phyloP scores from a whole-genome alignment of 1,284 basidiomycete species.

The Heterobasidion occidentale region DNA sequence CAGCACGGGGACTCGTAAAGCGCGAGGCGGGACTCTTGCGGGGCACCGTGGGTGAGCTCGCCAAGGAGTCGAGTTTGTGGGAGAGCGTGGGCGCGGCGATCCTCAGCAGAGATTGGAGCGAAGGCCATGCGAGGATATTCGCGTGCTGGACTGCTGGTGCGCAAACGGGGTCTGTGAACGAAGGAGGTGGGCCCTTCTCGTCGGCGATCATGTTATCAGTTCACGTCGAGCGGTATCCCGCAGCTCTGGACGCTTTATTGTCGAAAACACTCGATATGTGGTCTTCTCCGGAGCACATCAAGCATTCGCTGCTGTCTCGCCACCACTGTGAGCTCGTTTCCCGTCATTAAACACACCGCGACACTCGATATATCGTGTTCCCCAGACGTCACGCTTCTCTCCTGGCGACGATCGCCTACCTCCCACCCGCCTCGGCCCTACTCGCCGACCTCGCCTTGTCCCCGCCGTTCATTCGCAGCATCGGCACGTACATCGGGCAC shows the following conservation, averaged over 20 bases:
- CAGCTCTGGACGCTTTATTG: constrained; percentile 44
- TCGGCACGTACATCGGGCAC: constrained; percentile 76
- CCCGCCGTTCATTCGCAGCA: constrained; percentile 60
- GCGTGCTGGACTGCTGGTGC: constrained; percentile 54
- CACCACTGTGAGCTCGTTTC: constrained; percentile 50
- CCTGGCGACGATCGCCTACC: constrained; percentile 52
- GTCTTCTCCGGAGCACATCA: constrained; percentile 61
- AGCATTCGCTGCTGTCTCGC: constrained; percentile 59
- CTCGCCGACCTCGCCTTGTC: constrained; percentile 41
- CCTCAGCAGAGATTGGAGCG: constrained; percentile 48
- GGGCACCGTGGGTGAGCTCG: constrained; percentile 40
- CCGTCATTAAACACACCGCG: not conserved
- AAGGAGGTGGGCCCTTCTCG: constrained; percentile 24
- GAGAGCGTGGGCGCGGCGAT: constrained; percentile 42
- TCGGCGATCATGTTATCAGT: not conserved
- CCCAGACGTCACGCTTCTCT: constrained; percentile 67
- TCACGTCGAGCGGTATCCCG: not conserved
- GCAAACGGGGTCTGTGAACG: constrained; percentile 21
- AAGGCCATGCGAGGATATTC: constrained; percentile 51
- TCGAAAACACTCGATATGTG: constrained; percentile 47
- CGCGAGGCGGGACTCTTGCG: constrained; percentile 41
- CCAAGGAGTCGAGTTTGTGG: constrained; percentile 43
- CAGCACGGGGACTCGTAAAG: constrained; percentile 37
- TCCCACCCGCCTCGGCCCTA: constrained; percentile 35
- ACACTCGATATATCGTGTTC: not conserved